These are phyloP conservation scores for Chlorella sp. DNA, from an alignment of 139 green algal genomes.

Conservation along the genomic window DNA sequence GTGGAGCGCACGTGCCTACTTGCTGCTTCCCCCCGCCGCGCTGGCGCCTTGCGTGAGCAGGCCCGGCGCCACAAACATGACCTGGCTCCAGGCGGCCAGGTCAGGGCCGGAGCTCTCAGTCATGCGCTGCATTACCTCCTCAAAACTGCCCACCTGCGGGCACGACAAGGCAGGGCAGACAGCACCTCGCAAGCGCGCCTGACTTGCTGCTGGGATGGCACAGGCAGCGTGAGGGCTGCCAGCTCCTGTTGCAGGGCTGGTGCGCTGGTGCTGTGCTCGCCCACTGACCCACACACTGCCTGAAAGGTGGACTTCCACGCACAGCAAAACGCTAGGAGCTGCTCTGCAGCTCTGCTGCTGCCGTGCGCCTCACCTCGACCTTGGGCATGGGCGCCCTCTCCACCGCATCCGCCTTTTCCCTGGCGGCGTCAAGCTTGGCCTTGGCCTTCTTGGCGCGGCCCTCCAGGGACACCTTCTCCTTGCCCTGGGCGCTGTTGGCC, in stretches of 20 bases:
- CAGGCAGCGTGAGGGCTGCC: too few species aligned
- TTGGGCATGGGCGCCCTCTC: slow-evolving; percentile 51
- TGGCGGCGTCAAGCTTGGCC: slow-evolving; percentile 31
- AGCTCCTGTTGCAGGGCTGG: too few species aligned
- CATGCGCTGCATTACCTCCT: slow-evolving; percentile 62
- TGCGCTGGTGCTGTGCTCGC: too few species aligned
- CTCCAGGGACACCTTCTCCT: slow-evolving; percentile 33
- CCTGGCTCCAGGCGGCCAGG: slow-evolving; percentile 42
- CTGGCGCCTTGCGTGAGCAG: too few species aligned
- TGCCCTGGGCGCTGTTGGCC: slow-evolving; percentile 2
- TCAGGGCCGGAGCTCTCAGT: slow-evolving; percentile 37
- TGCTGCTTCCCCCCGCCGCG: too few species aligned
- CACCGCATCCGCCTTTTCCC: slow-evolving; percentile 34
- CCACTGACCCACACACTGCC: background rate
- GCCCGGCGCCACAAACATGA: slow-evolving; percentile 52
- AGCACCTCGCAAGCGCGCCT: too few species aligned
- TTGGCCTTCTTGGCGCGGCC: slow-evolving; percentile 34
- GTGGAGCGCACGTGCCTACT: too few species aligned
- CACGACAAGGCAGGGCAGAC: background rate
- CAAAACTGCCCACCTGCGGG: slow-evolving; percentile 50
- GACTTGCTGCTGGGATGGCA: too few species aligned
- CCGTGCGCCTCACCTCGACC: slow-evolving; percentile 48
- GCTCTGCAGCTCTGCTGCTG: too few species aligned
- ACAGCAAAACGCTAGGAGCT: too few species aligned
- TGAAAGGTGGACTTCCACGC: too few species aligned